Base-by-base conservation (phyloP, 208 protist genomes). In the Acanthamoeba healyi region DNA sequence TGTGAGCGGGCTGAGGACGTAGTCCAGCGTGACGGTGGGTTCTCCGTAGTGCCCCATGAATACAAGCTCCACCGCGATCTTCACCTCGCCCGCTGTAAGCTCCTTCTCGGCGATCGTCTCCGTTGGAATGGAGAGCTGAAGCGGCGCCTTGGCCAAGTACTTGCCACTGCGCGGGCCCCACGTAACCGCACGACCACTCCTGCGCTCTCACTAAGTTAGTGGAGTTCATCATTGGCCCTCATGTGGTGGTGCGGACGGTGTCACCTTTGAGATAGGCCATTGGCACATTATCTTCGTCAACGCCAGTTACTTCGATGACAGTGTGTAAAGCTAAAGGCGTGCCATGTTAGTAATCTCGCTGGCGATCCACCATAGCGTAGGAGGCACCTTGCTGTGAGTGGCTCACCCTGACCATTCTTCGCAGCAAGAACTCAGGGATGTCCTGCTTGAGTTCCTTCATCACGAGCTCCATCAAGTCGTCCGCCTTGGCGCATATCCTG, bases 21-120 rank as follows among this genome's bases (percentile, higher is more conserved):
- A 51, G 9, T 44, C 5, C 72, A 82, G 36, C 38, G 72, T 82
- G 9, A 49, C 12, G 42, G 32, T 24, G 5, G 90, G 90, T 51
- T 94, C 90, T 7, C 82, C 38, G 77, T 94, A 94, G 77, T 94
- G 58, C 5, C 90, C 90, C 90, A 94, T 94, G n/a, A 81, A 94
- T 15, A 63, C 40, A 6, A 93, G 26, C 38, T 70, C 61, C 7
- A 70, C 61, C 19, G 22, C 19, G 14, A 93, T 40, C 29, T 6
- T 6, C 61, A 63, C 56, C 32, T 38, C 10, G 7, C 26, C 32
- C n/a, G 14, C 46, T 9, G n/a, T n/a, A n/a, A n/a, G n/a, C n/a
- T n/a, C n/a, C n/a, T 36, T 40, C n/a, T 54, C 34, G 82, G 19
- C 51, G 36, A 61, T 14, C 19, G 61, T 26, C 10, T 24, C 29